Evolutionary conservation across 441 rosid genomes (phyloP), one percentile per base, ranked within the genome.

Genomic region (Croton laevigatus): DNA sequence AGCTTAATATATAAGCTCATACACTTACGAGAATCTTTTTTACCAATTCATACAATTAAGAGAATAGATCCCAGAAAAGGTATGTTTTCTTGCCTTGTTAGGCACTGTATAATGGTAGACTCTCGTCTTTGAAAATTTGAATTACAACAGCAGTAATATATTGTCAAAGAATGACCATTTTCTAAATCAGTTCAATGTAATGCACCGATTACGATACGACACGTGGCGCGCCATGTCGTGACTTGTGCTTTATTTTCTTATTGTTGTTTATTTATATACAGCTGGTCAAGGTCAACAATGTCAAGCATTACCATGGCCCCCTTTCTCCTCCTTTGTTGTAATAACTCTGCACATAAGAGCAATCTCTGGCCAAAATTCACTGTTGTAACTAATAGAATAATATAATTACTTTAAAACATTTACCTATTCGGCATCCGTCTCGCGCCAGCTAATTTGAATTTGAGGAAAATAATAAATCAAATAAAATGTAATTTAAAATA

Each of bases 201-300:
- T 53, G 27, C 58, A 64, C 68, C 74, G 65, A 17, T 64, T 48
- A 51, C 73, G 69, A 71, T 74, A 73, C 53, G 49, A 74, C 84
- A 80, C 78, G 76, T 80, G 79, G 65, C 54, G 34, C 23, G 32
- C 65, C 19, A 58, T 69, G 76, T 74, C 59, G 68, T 62, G 63
- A 67, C 73, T 62, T 37, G 45, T 65, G 53, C 72, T 70, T 68
- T 70, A 53, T 42, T 38, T 17, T 58, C 7, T 38, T 57, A 11
- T 32, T 32, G 23, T 16, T 16, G 44, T 3, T 51, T 36, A 22
- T 20, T 42, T 42, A 8, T 40, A 14, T 66, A 73, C 72, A 60
- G 32, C 75, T 54, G 75, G 82, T 82, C 86, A 80, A 80, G 77
- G 82, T 82, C 86, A 80, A 80, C 80, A 82, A 75, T 71, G 68